Conservation (phyloP, 352 stramenopile genomes). For the Aphanomyces astaci region DNA sequence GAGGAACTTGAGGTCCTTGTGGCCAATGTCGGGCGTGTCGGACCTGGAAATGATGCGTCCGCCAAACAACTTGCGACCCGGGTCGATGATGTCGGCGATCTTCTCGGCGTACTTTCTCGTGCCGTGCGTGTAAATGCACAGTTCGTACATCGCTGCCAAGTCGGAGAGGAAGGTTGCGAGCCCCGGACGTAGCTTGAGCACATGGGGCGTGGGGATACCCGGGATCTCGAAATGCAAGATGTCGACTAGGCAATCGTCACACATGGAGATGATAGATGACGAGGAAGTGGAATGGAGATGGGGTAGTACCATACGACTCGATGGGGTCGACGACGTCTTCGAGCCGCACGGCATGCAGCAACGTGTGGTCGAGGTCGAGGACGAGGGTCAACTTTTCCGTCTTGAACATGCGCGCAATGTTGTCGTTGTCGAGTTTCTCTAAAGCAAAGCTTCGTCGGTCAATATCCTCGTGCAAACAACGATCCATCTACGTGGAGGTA, state of each 20-base stretch:
- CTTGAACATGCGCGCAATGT: conserved; percentile 78
- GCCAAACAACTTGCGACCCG: conserved; percentile 68
- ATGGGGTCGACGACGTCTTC: conserved; percentile 61
- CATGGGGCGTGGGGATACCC: conserved; percentile 65
- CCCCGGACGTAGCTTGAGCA: conserved; percentile 89
- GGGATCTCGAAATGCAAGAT: conserved; percentile 73
- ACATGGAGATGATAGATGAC: too few species aligned
- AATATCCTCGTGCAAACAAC: too few species aligned
- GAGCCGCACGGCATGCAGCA: conserved; percentile 89
- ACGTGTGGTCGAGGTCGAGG: conserved; percentile 95
- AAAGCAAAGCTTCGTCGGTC: too few species aligned
- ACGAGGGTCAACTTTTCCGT: conserved; percentile 91
- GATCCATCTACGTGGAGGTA: too few species aligned
- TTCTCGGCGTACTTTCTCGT: conserved; percentile 91
- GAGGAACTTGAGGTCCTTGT: conserved; percentile 82
- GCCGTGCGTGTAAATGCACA: conserved; percentile 94
- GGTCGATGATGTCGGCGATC: conserved; percentile 90
- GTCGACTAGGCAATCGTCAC: too few species aligned
- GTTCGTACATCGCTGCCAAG: conserved; percentile 79
- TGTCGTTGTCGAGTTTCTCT: conserved; percentile 83
- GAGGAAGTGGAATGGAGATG: too few species aligned
- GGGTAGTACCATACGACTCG: conserved; percentile 9
- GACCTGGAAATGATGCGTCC: conserved; percentile 82
- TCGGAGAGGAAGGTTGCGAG: conserved; percentile 84
- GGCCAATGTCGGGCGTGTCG: conserved; percentile 76